Evolutionary conservation across 306 rosid species (phyloP).

Genomic region (Pyrus bretschneideri): DNA sequence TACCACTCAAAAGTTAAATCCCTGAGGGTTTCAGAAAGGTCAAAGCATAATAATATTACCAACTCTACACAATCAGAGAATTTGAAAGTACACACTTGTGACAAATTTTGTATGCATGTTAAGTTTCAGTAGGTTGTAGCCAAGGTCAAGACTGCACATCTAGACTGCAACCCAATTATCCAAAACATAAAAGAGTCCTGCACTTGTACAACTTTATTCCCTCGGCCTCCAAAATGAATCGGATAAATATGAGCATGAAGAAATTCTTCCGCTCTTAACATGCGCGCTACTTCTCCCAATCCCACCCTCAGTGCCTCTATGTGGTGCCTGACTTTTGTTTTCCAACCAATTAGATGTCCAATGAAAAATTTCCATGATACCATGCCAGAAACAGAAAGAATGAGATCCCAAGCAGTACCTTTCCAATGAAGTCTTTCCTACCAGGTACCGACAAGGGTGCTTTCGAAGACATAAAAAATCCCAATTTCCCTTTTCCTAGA

Average conservation of each 20-base stretch:
- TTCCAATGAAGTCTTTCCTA: background rate
- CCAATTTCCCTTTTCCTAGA: background rate
- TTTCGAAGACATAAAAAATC: background rate
- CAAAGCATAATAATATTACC: background rate
- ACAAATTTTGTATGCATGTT: background rate
- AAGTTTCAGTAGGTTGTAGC: background rate
- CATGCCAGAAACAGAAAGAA: background rate
- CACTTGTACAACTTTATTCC: background rate
- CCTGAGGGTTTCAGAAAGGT: background rate
- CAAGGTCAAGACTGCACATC: background rate
- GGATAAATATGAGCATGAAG: background rate
- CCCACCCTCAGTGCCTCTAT: background rate
- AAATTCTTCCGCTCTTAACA: background rate
- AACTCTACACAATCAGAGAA: background rate
- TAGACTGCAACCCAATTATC: background rate
- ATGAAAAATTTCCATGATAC: background rate
- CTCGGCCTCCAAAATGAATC: background rate
- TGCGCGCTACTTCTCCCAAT: background rate
- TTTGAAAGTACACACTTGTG: background rate
- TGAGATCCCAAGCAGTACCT: background rate
- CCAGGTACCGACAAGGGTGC: background rate
- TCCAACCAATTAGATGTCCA: background rate
- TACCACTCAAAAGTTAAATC: conserved; percentile 3
- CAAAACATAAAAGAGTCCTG: background rate
- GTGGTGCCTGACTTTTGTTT: background rate